phyloP scores from a whole-genome alignment of 208 protist species.

The Wallacemonas sp. region DNA sequence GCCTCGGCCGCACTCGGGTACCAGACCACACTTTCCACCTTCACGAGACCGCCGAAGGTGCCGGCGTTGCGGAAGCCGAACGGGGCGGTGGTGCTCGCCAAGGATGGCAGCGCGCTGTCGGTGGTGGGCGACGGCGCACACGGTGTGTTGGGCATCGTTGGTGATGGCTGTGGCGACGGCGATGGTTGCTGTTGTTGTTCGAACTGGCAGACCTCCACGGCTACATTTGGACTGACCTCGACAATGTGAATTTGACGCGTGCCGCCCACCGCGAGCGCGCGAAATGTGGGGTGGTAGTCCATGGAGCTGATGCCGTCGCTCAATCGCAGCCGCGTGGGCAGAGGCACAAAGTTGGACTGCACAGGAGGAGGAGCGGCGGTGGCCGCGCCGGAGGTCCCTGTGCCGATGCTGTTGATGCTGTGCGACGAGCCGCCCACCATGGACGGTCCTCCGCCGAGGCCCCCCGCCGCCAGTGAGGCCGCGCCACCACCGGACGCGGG shows the following conservation, averaged over 20 bases:
- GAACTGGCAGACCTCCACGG: conserved; percentile 26
- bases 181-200: conserved; percentile 23
- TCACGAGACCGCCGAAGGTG: conserved; percentile 60
- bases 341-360: conserved; percentile 4
- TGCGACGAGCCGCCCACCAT: background rate
- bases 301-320: conserved; percentile 60
- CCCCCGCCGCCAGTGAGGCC: background rate
- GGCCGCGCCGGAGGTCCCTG: background rate
- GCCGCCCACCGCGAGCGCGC: conserved; percentile 68
- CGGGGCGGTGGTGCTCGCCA: conserved; percentile 6
- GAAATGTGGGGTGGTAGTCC: conserved; percentile 70
- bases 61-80: conserved; percentile 61
- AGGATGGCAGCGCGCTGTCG: conserved; percentile 4
- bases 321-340: conserved; percentile 43
- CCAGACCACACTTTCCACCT: conserved; percentile 76
- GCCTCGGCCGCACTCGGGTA: conserved; percentile 72
- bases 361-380: background rate
- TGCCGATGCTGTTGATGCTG: background rate
- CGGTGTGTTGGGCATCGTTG: background rate
- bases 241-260: conserved; percentile 73
- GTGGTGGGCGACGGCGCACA: background rate
- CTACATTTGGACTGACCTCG: conserved; percentile 56
- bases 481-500: background rate
- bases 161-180: too few relatives aligned
- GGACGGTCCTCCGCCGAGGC: background rate